phyloP scores from a whole-genome alignment of 805 yeast species.

The Schizosaccharomyces osmophilus region DNA sequence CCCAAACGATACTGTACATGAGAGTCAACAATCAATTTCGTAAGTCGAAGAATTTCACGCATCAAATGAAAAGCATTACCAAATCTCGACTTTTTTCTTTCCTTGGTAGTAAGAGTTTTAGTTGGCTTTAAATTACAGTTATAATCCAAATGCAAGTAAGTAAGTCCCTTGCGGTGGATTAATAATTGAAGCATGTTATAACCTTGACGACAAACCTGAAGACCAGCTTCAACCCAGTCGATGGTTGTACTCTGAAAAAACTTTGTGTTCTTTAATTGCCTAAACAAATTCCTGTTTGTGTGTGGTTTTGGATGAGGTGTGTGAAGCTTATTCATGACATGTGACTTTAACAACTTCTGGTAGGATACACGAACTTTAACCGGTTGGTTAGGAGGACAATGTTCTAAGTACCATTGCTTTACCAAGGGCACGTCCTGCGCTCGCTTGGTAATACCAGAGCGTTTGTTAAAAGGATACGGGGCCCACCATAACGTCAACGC shows the following conservation, averaged over 20 bases:
- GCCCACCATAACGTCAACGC: conserved; percentile 58
- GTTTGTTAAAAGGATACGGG: conserved; percentile 60
- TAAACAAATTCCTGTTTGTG: conserved; percentile 34
- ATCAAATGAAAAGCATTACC: conserved; percentile 90
- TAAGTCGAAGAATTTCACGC: conserved; percentile 65
- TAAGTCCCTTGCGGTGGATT: conserved; percentile 73
- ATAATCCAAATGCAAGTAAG: conserved; percentile 80
- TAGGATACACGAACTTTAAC: conserved; percentile 67
- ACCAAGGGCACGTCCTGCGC: conserved; percentile 77
- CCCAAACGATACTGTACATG: conserved; percentile 83
- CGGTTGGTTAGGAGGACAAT: conserved; percentile 33
- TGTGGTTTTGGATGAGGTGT: conserved; percentile 19
- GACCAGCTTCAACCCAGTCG: conserved; percentile 97
- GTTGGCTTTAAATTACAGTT: conserved; percentile 92
- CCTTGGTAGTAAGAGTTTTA: conserved; percentile 85
- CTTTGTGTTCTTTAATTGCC: conserved; percentile 49
- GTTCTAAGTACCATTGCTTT: conserved; percentile 59
- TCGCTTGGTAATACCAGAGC: conserved; percentile 46
- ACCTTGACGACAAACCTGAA: conserved; percentile 83
- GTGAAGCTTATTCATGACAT: conserved; percentile 50
- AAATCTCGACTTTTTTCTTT: conserved; percentile 80
- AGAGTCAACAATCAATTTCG: conserved; percentile 71
- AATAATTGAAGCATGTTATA: conserved; percentile 74
- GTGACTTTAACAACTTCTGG: conserved; percentile 61
- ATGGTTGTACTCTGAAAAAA: conserved; percentile 76